phyloP scores from a whole-genome alignment of 2,329 filamentous ascomycete species.

The Aspergillus sp. region DNA sequence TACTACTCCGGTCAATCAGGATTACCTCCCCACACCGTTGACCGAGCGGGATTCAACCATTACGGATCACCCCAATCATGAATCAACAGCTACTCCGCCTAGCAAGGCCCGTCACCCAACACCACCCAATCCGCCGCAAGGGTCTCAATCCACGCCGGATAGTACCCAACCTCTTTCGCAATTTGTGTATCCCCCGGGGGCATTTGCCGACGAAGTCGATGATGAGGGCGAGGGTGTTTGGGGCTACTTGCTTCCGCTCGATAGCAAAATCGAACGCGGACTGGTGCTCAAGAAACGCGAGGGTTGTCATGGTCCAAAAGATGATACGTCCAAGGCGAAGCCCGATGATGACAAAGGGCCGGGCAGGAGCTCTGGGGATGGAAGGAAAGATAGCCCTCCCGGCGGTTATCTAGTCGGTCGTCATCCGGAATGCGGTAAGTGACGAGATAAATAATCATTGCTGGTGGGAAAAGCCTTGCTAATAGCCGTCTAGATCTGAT shows the following conservation, averaged over 20 bases:
- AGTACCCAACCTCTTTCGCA: conserved; percentile 78
- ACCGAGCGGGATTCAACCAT: conserved; percentile 60
- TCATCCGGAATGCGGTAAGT: conserved; percentile 85
- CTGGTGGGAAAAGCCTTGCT: conserved; percentile 4
- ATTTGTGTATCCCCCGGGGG: conserved; percentile 62
- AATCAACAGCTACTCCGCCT: conserved; percentile 63
- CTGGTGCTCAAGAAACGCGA: conserved; percentile 69
- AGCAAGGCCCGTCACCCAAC: conserved; percentile 45
- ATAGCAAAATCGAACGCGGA: conserved; percentile 58
- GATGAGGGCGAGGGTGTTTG: conserved; percentile 86
- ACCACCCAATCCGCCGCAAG: conserved; percentile 31
- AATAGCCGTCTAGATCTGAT: conserved; percentile 52
- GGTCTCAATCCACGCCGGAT: conserved; percentile 57
- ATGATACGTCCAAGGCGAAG: conserved; percentile 23
- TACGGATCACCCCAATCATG: conserved; percentile 52
- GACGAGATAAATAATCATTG: not conserved
- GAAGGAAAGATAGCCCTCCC: conserved; percentile 49
- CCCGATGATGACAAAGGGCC: conserved; percentile 30
- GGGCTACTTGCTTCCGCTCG: conserved; percentile 85
- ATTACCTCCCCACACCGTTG: conserved; percentile 72
- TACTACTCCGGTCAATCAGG: conserved; percentile 54
- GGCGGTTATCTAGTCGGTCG: conserved; percentile 86
- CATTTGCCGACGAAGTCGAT: conserved; percentile 71
- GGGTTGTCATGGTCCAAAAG: conserved; percentile 52
- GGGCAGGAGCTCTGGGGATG: conserved; percentile 53